Evolutionary conservation across 1,284 basidiomycete species (phyloP).

Genomic region (Trichosporon ovoides): DNA sequence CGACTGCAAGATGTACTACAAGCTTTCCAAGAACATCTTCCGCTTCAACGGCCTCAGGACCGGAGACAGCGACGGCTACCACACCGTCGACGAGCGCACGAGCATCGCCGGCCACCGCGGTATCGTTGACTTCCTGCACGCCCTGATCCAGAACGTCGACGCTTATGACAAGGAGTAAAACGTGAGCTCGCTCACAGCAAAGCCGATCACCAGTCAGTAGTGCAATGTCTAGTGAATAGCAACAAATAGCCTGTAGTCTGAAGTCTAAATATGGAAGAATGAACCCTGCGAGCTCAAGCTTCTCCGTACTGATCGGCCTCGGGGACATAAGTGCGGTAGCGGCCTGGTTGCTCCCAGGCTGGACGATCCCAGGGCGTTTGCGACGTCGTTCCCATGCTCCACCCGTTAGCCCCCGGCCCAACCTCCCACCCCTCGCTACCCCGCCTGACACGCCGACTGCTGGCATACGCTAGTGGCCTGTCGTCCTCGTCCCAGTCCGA

Average conservation of each 20-base stretch:
- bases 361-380: neutral
- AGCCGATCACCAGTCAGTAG: too few species aligned
- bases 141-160: conserved; percentile 45
- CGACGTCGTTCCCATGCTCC: neutral
- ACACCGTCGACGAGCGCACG: conserved; percentile 45
- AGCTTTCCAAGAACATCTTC: conserved; percentile 43
- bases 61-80: conserved; percentile 18
- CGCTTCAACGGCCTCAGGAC: conserved; percentile 36
- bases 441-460: conserved; percentile 50
- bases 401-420: conserved; percentile 29
- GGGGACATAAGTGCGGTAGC: conserved; percentile 17
- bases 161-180: conserved; percentile 35
- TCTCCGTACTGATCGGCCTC: neutral
- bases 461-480: conserved; percentile 14
- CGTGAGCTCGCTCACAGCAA: too few species aligned
- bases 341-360: conserved; percentile 20
- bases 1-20: conserved; percentile 47
- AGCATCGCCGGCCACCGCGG: conserved; percentile 32
- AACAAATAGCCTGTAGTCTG: neutral
- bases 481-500: conserved; percentile 49
- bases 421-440: conserved; percentile 78
- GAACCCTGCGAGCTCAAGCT: neutral
- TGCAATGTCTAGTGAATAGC: neutral
- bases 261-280: neutral
- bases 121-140: conserved; percentile 44